Evolutionary conservation across 257 asterid genomes (phyloP).

Genomic region (Solanum phureja): DNA sequence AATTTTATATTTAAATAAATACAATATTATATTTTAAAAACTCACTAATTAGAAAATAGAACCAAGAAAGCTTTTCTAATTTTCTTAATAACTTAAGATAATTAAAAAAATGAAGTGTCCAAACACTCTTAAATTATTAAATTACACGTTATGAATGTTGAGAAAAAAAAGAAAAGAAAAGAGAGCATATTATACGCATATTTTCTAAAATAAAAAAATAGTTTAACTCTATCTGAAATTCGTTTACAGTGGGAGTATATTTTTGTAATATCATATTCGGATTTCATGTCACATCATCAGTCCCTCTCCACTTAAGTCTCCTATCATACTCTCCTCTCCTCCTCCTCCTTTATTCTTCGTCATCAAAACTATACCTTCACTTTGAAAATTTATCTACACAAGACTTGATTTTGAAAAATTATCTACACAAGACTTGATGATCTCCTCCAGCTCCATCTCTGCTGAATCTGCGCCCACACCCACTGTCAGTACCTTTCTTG

Average conservation of each 20-base stretch:
- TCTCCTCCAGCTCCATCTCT: conserved; percentile 2
- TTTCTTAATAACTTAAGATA: too few species aligned
- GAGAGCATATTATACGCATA: too few species aligned
- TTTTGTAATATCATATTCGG: neutral
- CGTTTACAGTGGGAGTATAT: neutral
- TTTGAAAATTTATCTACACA: neutral
- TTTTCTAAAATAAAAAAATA: too few species aligned
- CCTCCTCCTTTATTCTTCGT: neutral
- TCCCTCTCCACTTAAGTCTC: neutral
- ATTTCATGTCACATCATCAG: neutral
- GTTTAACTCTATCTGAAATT: neutral
- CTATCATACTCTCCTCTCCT: neutral
- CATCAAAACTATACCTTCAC: neutral
- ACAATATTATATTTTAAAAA: too few species aligned
- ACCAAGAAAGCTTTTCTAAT: too few species aligned
- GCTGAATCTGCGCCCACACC: neutral
- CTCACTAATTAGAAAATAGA: too few species aligned
- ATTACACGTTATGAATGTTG: too few species aligned
- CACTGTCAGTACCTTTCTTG: neutral
- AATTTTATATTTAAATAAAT: too few species aligned
- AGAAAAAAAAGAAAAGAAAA: too few species aligned
- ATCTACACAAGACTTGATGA: neutral
- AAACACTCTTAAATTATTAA: too few species aligned
- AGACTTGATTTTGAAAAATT: neutral
- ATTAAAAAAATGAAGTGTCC: too few species aligned